Evolutionary conservation across 1,284 basidiomycete species (phyloP), one percentile per base, ranked within the genome.

Genomic region (Apiotrichum domesticum): DNA sequence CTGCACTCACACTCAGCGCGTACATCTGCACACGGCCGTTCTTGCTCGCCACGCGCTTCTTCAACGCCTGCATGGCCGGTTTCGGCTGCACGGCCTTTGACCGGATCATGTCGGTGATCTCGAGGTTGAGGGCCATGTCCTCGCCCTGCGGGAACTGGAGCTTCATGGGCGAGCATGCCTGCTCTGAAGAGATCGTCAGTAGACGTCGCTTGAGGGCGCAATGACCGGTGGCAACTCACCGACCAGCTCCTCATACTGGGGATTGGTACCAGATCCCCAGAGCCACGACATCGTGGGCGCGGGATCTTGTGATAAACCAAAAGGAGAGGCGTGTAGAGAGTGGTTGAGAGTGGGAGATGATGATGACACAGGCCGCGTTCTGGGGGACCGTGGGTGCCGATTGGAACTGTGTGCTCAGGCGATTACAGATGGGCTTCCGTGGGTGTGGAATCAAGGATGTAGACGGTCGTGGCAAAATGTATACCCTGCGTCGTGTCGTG

Each of bases 11-110:
- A 8, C 85, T 82, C 29, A 97, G 82, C 13, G 90, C 85, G 56
- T 95, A 81, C 47, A 96, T 81, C 75, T 94, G 91, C 9, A 97
- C 93, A 65, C 98, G 96, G 2, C 93, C 94, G 74, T 99, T 99
- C 83, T 89, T 88, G 79, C 97, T 90, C 65, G 87, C 86, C 49
- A 98, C 79, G 43, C 95, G 83, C 39, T 85, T 83, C 77, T 94
- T 93, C 68, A 99, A 81, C 40, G 88, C 85, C 61, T 87, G 87
- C 86, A 94, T 89, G 2, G 95, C 89, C 60, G 88, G 85, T 73
- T 88, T 88, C 9, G 93, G 85, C 32, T 83, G 83, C 0, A 89
- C 88, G 44, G 87, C 85, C 79, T 95, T 95, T 14, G 92, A 91
- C 55, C 93, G 84, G 71, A 99, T 93, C 77, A 95, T 87, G 78